Evolutionary conservation across 805 yeast species (phyloP).

Genomic region (Martiniozyma abietophila): DNA sequence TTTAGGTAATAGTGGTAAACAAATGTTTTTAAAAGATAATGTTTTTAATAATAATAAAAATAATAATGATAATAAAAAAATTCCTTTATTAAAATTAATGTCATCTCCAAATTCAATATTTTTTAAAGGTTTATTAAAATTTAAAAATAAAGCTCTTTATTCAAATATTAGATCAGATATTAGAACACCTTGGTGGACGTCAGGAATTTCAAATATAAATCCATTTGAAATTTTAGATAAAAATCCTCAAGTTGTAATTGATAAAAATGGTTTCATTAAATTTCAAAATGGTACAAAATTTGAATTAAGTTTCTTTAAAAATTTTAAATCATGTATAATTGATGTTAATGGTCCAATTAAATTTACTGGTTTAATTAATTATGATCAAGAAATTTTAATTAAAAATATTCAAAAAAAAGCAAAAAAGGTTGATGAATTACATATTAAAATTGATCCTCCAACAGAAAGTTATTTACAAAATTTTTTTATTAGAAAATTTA

Average conservation of each 20-base stretch:
- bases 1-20: conserved; percentile 65
- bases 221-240: conserved; percentile 40
- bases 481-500: conserved; percentile 26
- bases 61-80: too few species aligned
- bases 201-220: conserved; percentile 56
- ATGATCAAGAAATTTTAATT: conserved; percentile 7
- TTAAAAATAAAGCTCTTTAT: conserved; percentile 49
- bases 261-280: conserved; percentile 35
- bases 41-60: too few species aligned
- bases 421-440: conserved; percentile 11
- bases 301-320: conserved; percentile 35
- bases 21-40: conserved; percentile 55
- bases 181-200: conserved; percentile 76
- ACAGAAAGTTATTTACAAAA: conserved; percentile 5
- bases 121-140: conserved; percentile 42
- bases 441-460: too few species aligned
- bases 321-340: conserved; percentile 49
- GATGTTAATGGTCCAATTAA: conserved; percentile 39
- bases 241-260: conserved; percentile 27
- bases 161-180: conserved; percentile 75
- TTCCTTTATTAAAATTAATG: conserved; percentile 59
- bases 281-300: conserved; percentile 28
- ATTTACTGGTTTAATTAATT: conserved; percentile 19
- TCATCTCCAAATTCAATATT: conserved; percentile 54
- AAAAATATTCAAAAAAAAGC: conserved; percentile 1